These are phyloP conservation scores for Allium fistulosum DNA, from an alignment of 106 monocot species.

Conservation along the genomic window DNA sequence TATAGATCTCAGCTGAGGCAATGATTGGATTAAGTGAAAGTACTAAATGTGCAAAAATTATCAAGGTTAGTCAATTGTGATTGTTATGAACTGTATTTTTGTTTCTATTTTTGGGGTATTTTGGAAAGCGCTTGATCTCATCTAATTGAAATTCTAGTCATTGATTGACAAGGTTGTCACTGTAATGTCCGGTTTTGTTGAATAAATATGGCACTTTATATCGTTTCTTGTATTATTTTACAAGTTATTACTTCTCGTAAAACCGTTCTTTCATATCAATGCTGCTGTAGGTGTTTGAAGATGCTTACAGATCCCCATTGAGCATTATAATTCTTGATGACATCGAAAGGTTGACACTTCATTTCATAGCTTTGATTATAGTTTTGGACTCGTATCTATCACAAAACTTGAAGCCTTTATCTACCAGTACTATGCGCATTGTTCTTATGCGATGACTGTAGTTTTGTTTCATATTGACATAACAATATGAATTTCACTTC, in stretches of 20 bases:
- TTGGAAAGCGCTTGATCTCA: too few species aligned
- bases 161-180: background rate
- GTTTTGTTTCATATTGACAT: too few species aligned
- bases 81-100: too few species aligned
- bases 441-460: too few species aligned
- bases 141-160: background rate
- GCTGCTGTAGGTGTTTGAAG: slow-evolving; percentile 83
- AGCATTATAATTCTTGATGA: slow-evolving; percentile 97
- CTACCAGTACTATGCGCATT: too few species aligned
- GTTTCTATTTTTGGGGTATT: too few species aligned
- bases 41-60: slow-evolving; percentile 85
- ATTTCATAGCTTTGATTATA: background rate
- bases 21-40: slow-evolving; percentile 93
- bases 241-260: background rate
- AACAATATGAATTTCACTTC: slow-evolving; percentile 6
- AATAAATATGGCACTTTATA: too few species aligned
- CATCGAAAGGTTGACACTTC: slow-evolving; percentile 72
- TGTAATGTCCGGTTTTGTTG: too few species aligned
- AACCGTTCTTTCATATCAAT: background rate
- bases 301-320: slow-evolving; percentile 91
- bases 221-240: background rate
- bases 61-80: slow-evolving; percentile 47
- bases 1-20: slow-evolving; percentile 86
- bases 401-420: too few species aligned
- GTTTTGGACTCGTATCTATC: background rate